Evolutionary conservation across 352 stramenopile species (phyloP).

Genomic region (Globisporangium carolinianum): DNA sequence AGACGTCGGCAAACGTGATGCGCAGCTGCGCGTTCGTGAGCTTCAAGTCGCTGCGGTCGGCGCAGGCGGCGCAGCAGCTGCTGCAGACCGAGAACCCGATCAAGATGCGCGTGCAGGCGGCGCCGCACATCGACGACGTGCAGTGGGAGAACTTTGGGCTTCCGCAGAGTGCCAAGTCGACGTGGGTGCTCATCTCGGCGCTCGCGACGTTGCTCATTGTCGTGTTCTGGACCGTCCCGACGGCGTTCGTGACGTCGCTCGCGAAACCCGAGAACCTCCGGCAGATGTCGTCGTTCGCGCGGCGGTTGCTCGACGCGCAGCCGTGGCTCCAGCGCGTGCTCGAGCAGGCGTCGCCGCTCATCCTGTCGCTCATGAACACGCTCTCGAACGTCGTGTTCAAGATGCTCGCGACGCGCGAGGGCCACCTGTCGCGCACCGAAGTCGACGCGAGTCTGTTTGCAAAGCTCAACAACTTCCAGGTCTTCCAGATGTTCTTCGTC

Average conservation of each 20-base stretch:
- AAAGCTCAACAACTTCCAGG: conserved; percentile 73
- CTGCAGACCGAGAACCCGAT: conserved; percentile 64
- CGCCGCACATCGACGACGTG: conserved; percentile 59
- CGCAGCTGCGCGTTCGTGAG: conserved; percentile 60
- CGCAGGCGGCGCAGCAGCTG: conserved; percentile 62
- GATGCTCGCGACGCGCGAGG: conserved; percentile 51
- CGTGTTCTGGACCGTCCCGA: conserved; percentile 76
- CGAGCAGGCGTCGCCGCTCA: conserved; percentile 56
- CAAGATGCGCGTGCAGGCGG: conserved; percentile 49
- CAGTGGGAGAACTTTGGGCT: conserved; percentile 79
- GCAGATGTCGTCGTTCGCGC: conserved; percentile 40
- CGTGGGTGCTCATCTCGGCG: conserved; percentile 53
- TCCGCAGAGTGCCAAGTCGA: conserved; percentile 46
- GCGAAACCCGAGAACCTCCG: conserved; percentile 58
- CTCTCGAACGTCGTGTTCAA: conserved; percentile 65
- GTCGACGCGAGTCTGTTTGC: conserved; percentile 65
- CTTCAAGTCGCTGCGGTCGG: conserved; percentile 57
- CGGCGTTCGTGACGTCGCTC: conserved; percentile 70
- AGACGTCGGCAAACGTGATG: conserved; percentile 44
- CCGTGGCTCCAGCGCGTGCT: conserved; percentile 46
- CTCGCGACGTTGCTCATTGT: conserved; percentile 49
- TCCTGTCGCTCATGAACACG: conserved; percentile 64
- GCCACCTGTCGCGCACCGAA: conserved; percentile 57
- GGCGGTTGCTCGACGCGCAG: conserved; percentile 31
- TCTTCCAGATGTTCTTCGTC: conserved; percentile 83